Base-by-base conservation (phyloP, 768 basidiomycete genomes). In the Rickenella mellea region DNA sequence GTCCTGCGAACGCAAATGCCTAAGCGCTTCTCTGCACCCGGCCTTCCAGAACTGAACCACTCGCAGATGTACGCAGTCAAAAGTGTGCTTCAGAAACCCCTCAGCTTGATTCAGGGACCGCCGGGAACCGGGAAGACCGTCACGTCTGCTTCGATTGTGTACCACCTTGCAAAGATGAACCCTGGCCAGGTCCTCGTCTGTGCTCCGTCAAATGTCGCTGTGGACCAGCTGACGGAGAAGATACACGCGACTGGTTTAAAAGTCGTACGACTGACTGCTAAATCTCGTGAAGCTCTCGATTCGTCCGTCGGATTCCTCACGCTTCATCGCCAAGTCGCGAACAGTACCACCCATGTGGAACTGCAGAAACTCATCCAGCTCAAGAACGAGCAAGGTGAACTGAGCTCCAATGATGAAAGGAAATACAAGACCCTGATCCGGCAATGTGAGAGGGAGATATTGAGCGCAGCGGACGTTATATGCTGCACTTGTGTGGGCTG, bases 31-130 rank as follows among this genome's bases (percentile, higher is more conserved):
- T 98, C 94, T 2, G 96, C 96, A 0, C 94, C 93, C 8, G 90
- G 91, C 21, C 79, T 99, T 28, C 96, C 96, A 3, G 96, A 99
- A 59, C 80, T 99, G 56, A 99, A 99, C 56, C 94, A 97, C 57
- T 98, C 94, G 17, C 96, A 99, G 61, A 97, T 99, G 90, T 94
- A 90, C 64, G 96, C 96, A 2, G 96, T 99, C 57, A 99, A 98
- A 70, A 93, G 90, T 52, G 94, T 99, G 6, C 69, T 99, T 10
- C 96, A 99, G 62, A 98, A 98, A 64, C 96, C 96, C 17, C 74
- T 99, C 47, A 92, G 89, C 54, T 72, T 99, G 49, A 99, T 99
- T 53, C 96, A 99, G 63, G 96, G 96, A 11, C 96, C 96, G 27
- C 96, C 96, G 15, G 96, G 96, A 26, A 99, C 96, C 1, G 93